phyloP scores from a whole-genome alignment of 2,329 filamentous ascomycete species.

The Fusarium denticulatum region DNA sequence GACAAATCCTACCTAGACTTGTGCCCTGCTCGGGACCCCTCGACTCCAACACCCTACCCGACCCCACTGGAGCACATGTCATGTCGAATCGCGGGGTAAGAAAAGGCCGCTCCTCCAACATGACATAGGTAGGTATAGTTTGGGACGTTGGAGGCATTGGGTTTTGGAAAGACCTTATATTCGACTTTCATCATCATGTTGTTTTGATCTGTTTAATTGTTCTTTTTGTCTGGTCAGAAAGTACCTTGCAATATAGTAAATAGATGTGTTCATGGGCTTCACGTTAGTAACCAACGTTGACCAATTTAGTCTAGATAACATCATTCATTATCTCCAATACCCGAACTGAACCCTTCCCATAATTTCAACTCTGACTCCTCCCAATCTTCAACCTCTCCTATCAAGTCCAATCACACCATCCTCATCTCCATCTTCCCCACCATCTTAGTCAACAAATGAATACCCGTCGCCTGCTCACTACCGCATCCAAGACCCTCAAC shows the following conservation, averaged over 20 bases:
- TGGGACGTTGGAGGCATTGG: neutral
- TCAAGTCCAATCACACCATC: slow-evolving; percentile 28
- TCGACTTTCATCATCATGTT: neutral
- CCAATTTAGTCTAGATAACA: neutral
- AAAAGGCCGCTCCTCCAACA: slow-evolving; percentile 27
- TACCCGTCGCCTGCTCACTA: slow-evolving; percentile 30
- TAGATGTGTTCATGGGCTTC: neutral
- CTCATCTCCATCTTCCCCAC: slow-evolving; percentile 25
- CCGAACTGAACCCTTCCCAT: neutral
- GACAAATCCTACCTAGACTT: neutral
- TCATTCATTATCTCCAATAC: neutral
- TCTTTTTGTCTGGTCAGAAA: neutral
- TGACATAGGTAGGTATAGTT: neutral
- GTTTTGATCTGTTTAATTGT: neutral
- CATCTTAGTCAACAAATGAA: slow-evolving; percentile 32
- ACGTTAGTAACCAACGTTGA: neutral
- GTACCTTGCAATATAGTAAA: neutral
- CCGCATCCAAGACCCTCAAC: slow-evolving; percentile 25
- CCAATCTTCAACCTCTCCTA: neutral
- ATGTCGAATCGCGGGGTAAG: slow-evolving; percentile 22
- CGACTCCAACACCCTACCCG: neutral
- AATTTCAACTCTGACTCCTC: neutral
- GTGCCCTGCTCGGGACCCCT: neutral
- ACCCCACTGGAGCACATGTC: neutral
- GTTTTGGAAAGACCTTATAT: neutral